Evolutionary conservation across 495 filamentous ascomycete species (phyloP), one percentile per base, ranked within the genome.

Genomic region (Clavariopsis aquatica): DNA sequence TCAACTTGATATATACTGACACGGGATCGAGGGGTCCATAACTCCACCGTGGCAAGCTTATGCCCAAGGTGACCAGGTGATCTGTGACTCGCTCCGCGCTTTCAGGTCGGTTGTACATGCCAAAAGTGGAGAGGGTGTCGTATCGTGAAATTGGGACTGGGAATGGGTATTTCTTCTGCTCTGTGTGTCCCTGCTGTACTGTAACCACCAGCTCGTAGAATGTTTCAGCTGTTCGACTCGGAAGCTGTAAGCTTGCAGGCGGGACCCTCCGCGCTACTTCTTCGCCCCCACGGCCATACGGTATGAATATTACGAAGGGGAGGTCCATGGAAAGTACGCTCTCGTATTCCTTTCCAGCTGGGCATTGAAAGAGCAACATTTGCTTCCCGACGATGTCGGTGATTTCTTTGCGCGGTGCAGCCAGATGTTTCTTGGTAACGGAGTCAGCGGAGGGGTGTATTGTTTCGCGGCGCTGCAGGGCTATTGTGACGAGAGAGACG

Each of bases 61-160:
- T 95, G 19, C 90, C 89, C 59, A 98, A 78, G 17, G 91, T 96
- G 45, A 98, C 93, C 56, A 98, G 77, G 73, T 96, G 93, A 75
- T 98, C 94, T 41, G 90, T 83, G 57, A 92, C 87, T 55, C 83
- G 83, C 65, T 96, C 90, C 52, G 90, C 90, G 54, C 85, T 87
- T 75, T 97, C 94, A 10, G 92, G 94, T 27, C 92, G 87, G 77
- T 98, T 97, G 78, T 97, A 98, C 94, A 98, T 98, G 74, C 94
- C 95, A 76, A 98, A 98, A 29, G 94, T 98, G 23, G 93, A 97
- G 28, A 98, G 80, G 2, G 92, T 98, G 75, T 98, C 94, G 77
- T 97, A 98, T 67, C 94, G 83, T 65, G 87, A 83, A 65, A 98
- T 85, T 13, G 94, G 95, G 0, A 98, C 90, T 0, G 94, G 93